A percentile compares a stretch with the other conserved stretches of the same genome.
Evolutionary conservation across 2,329 filamentous ascomycete genomes (phyloP).

Genomic region (Aureobasidium leucospermi): DNA sequence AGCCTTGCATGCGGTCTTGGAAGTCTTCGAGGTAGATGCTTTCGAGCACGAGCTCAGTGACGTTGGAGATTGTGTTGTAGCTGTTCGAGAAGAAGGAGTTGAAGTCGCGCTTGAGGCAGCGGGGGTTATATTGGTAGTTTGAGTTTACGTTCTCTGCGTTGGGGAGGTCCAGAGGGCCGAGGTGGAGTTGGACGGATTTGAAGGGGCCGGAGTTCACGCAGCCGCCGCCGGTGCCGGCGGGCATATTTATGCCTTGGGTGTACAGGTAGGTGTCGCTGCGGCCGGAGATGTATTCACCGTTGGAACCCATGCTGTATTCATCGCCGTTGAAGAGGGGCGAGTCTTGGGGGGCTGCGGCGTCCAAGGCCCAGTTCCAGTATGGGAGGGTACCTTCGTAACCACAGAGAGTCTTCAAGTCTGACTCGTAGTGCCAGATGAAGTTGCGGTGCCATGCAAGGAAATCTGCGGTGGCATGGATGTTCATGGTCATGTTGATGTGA

Average conservation of each 20-base stretch:
- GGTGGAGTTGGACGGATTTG: slow-evolving; percentile 33
- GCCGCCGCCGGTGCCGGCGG: slow-evolving; percentile 48
- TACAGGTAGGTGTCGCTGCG: slow-evolving; percentile 23
- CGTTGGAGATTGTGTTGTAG: slow-evolving; percentile 20
- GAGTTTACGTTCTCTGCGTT: slow-evolving; percentile 24
- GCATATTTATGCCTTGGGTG: slow-evolving; percentile 29
- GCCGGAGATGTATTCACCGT: slow-evolving; percentile 24
- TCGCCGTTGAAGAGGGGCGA: slow-evolving; percentile 51
- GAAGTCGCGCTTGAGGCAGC: slow-evolving; percentile 21
- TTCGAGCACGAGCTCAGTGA: slow-evolving; percentile 22
- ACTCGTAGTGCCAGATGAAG: slow-evolving; percentile 38
- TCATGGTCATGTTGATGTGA: slow-evolving; percentile 28
- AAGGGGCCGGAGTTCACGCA: slow-evolving; percentile 49
- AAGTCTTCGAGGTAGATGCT: slow-evolving; percentile 23
- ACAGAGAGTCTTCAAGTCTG: slow-evolving; percentile 35
- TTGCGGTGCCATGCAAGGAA: slow-evolving; percentile 37
- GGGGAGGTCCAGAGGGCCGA: slow-evolving; percentile 24
- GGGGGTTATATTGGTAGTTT: slow-evolving; percentile 21
- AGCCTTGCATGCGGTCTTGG: slow-evolving; percentile 25
- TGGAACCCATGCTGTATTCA: slow-evolving; percentile 33
- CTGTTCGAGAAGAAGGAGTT: slow-evolving; percentile 19
- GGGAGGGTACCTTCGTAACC: slow-evolving; percentile 37
- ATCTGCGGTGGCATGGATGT: slow-evolving; percentile 27
- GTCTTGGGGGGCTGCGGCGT: slow-evolving; percentile 29
- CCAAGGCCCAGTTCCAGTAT: slow-evolving; percentile 25